phyloP scores from a whole-genome alignment of 2,329 filamentous ascomycete species.

The Dactylellina cionopaga region DNA sequence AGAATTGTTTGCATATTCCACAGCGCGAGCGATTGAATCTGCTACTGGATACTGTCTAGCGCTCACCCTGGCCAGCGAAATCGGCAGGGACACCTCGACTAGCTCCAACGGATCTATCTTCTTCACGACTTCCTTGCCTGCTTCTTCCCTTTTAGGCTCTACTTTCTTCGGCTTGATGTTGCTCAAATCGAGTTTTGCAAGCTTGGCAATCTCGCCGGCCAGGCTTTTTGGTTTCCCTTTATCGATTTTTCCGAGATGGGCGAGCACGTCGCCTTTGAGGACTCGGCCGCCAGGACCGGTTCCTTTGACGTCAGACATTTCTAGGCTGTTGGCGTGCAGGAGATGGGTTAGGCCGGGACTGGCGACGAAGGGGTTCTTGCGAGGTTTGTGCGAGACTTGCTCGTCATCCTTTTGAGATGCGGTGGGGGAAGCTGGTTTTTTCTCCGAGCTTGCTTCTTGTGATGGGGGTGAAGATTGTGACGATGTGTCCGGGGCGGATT shows the following conservation, averaged over 20 bases:
- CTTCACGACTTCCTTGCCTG: slow-evolving; percentile 63
- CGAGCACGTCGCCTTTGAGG: slow-evolving; percentile 93
- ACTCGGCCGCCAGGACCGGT: slow-evolving; percentile 88
- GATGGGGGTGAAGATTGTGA: neutral
- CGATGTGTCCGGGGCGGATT: slow-evolving; percentile 21
- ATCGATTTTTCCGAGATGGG: slow-evolving; percentile 82
- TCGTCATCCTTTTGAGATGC: neutral
- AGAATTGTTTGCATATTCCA: slow-evolving; percentile 82
- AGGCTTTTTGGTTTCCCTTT: slow-evolving; percentile 76
- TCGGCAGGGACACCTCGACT: slow-evolving; percentile 24
- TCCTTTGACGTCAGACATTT: slow-evolving; percentile 82
- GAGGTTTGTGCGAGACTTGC: slow-evolving; percentile 17
- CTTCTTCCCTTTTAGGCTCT: slow-evolving; percentile 60
- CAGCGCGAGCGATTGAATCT: slow-evolving; percentile 82
- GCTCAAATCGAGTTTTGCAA: slow-evolving; percentile 87
- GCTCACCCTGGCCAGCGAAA: slow-evolving; percentile 75
- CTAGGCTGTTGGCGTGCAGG: slow-evolving; percentile 79
- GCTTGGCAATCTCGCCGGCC: slow-evolving; percentile 76
- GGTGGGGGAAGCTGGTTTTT: neutral
- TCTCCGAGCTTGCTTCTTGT: slow-evolving; percentile 7
- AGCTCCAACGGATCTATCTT: slow-evolving; percentile 56
- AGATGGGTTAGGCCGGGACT: slow-evolving; percentile 67
- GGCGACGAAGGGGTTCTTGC: slow-evolving; percentile 74
- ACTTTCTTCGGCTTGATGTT: slow-evolving; percentile 83
- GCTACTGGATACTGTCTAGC: slow-evolving; percentile 12